phyloP scores from a whole-genome alignment of 2,329 filamentous ascomycete genomes.

The Colletotrichum cuscutae region DNA sequence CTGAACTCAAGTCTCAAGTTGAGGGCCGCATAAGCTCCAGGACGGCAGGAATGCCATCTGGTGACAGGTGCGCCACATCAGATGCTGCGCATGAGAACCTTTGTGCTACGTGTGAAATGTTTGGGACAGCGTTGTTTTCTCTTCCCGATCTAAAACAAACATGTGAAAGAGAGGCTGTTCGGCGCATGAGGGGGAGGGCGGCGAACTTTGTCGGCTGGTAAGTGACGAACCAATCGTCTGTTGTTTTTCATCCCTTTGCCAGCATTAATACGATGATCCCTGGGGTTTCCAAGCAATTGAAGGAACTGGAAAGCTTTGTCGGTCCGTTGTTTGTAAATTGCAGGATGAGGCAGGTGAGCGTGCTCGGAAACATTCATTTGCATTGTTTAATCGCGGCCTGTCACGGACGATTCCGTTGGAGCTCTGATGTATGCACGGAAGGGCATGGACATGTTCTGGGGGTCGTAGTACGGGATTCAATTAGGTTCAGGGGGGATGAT shows the following conservation, averaged over 20 bases:
- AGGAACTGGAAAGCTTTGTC: neutral
- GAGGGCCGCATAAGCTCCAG: neutral
- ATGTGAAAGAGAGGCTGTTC: neutral
- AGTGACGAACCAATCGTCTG: neutral
- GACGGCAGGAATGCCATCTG: neutral
- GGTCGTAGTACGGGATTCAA: no score
- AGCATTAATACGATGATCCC: neutral
- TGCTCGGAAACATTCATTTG: neutral
- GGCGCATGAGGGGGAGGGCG: neutral
- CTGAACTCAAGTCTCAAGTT: neutral
- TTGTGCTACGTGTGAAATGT: neutral
- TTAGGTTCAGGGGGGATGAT: neutral
- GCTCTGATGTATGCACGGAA: neutral
- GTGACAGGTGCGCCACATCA: neutral
- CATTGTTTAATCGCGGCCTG: neutral
- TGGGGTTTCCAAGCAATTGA: neutral
- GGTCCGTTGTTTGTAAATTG: neutral
- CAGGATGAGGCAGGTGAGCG: neutral
- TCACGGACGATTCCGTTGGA: neutral
- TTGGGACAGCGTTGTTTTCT: no score
- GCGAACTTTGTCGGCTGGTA: neutral
- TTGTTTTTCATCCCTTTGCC: neutral
- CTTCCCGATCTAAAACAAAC: neutral
- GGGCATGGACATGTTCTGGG: neutral
- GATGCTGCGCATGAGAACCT: slow-evolving; percentile 18